phyloP scores from a whole-genome alignment of 331 rosid species.

The Erythrophleum ivorense region DNA sequence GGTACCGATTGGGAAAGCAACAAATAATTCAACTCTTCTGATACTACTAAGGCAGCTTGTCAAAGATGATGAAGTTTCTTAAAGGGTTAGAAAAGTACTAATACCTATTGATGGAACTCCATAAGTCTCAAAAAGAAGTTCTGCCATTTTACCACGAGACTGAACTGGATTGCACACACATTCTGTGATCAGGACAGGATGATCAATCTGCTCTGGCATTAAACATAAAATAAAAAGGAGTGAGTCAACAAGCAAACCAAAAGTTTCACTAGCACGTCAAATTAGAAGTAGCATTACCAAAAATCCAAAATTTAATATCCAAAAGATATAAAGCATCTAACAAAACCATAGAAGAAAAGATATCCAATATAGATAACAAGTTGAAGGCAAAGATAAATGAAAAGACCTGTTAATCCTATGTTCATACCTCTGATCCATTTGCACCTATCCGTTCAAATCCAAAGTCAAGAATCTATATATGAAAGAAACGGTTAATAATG shows the following conservation, averaged over 20 bases:
- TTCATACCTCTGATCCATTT: constrained; percentile 76
- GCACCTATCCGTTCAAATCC: constrained; percentile 94
- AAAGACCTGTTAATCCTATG: constrained; percentile 28
- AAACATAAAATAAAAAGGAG: constrained; percentile 51
- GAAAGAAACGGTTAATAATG: constrained; percentile 45
- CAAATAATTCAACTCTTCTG: constrained; percentile 24
- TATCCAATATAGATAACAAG: constrained; percentile 2
- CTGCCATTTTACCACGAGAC: constrained; percentile 97
- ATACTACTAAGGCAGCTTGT: neutral
- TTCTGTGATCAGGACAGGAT: constrained; percentile 93
- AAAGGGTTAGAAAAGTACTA: constrained; percentile 17
- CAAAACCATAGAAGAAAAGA: constrained; percentile 10
- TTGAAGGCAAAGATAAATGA: constrained; percentile 23
- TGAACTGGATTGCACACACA: constrained; percentile 94
- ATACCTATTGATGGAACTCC: constrained; percentile 95
- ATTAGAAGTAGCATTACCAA: neutral
- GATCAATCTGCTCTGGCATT: constrained; percentile 94
- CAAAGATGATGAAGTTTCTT: constrained; percentile 10
- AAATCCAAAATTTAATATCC: neutral
- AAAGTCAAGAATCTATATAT: constrained; percentile 83
- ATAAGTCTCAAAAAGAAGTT: constrained; percentile 94
- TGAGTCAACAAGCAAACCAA: constrained; percentile 20
- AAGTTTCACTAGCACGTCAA: constrained; percentile 15
- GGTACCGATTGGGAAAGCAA: constrained; percentile 23
- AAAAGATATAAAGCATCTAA: neutral